Percentiles rank a stretch among this genome's conserved stretches.
Evolutionary conservation across 2,329 filamentous ascomycete species (phyloP).

Genomic region (Alternaria postmessia): DNA sequence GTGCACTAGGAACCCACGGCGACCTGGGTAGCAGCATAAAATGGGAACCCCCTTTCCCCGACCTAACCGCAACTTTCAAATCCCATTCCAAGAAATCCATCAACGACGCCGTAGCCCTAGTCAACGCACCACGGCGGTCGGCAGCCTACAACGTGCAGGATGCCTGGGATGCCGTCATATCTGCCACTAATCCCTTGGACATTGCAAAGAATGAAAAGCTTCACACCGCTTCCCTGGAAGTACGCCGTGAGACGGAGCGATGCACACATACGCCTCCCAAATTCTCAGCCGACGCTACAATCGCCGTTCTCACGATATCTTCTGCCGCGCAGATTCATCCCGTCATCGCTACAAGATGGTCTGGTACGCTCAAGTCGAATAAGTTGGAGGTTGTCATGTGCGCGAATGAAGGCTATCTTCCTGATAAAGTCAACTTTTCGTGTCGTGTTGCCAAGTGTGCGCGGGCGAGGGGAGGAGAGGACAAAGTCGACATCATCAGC

Average conservation of each 20-base stretch:
- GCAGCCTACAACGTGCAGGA: slow-evolving; percentile 66
- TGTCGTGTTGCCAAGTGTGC: slow-evolving; percentile 69
- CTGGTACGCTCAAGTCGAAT: slow-evolving; percentile 65
- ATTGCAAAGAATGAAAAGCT: slow-evolving; percentile 61
- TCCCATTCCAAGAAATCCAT: slow-evolving; percentile 67
- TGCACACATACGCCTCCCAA: slow-evolving; percentile 69
- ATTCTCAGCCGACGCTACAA: slow-evolving; percentile 68
- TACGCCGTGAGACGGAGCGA: slow-evolving; percentile 67
- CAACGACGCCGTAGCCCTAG: slow-evolving; percentile 68
- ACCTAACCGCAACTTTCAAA: slow-evolving; percentile 69
- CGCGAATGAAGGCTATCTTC: slow-evolving; percentile 71
- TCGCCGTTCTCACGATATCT: slow-evolving; percentile 69
- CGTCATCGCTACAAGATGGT: slow-evolving; percentile 73
- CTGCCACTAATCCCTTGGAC: slow-evolving; percentile 60
- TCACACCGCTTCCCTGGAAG: slow-evolving; percentile 64
- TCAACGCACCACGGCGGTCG: slow-evolving; percentile 72
- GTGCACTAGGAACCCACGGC: slow-evolving; percentile 70
- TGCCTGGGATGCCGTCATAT: slow-evolving; percentile 67
- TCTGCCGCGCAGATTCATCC: slow-evolving; percentile 71
- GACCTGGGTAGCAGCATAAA: slow-evolving; percentile 71
- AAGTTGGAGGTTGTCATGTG: slow-evolving; percentile 70
- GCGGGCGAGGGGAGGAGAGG: slow-evolving; percentile 55
- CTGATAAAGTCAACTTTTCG: slow-evolving; percentile 71
- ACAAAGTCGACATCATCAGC: slow-evolving; percentile 70
- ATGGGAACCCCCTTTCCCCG: slow-evolving; percentile 72